Base-by-base conservation (phyloP, 192 early-diverging fungal species). In the Martensiomyces pterosporus region DNA sequence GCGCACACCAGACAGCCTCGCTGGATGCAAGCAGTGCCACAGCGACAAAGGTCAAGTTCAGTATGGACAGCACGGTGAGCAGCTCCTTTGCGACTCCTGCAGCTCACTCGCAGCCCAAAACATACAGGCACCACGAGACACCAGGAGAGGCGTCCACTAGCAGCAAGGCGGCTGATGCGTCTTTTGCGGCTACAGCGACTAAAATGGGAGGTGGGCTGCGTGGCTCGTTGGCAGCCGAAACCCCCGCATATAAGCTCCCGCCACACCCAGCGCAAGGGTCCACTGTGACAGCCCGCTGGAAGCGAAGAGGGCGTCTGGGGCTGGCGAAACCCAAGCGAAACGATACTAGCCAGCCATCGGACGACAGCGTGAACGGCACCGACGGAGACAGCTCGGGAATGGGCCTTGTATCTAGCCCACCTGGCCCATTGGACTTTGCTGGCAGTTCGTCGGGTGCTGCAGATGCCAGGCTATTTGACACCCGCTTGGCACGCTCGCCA, bases 241-340 rank as follows among this genome's bases (percentile, higher is more conserved):
- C 71, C 9, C 71, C 71, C 14, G 62, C 57, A n/a, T 67, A 50
- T 23, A 74, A 52, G 64, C 64, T 46, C 24, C 71, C 64, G 3
- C 43, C 42, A 18, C 50, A 50, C 15, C 66, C 60, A 3, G 46
- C 29, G 41, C 64, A 67, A 43, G 55, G 59, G 10, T 67, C 63
- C 12, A 67, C 49, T 9, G 63, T 64, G 16, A 67, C 64, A 9
- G 39, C 59, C 19, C 63, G 64, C 24, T 74, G 63, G 63, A 58
- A 48, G 52, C 67, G 52, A 6, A 52, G 67, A 14, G 57, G 61
- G n/a, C 58, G 67, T 2, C 52, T 74, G 32, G 71, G 71, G 10
- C 47, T 74, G 47, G 71, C 55, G 27, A 74, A 74, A 39, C 71
- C 71, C 12, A 60, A 52, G 48, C 47, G 71, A 6, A 25, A 17